Evolutionary conservation across 176 grass and related monocot genomes (phyloP).

Genomic region (Tuctoria greenei): DNA sequence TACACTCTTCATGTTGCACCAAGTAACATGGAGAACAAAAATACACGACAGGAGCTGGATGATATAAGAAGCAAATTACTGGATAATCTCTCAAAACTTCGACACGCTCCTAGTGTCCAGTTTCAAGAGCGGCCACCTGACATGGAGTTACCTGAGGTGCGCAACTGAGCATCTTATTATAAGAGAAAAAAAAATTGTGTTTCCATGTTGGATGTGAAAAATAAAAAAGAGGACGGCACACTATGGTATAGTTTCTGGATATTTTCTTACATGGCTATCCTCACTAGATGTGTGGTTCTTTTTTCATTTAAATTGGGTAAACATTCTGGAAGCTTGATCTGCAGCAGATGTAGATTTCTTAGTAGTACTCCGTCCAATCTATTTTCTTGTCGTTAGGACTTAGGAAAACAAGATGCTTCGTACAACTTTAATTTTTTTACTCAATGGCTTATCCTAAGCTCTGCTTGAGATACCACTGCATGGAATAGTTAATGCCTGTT

Average conservation of each 20-base stretch:
- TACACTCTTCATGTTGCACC: slow-evolving; percentile 88
- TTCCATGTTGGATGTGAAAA: neutral
- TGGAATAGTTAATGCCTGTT: no score
- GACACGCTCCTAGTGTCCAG: slow-evolving; percentile 87
- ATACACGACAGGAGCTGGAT: slow-evolving; percentile 62
- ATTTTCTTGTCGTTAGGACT: neutral
- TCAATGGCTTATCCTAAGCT: neutral
- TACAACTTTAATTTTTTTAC: neutral
- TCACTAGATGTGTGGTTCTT: neutral
- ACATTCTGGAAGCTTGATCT: neutral
- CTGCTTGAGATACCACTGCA: neutral
- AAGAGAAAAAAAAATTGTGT: neutral
- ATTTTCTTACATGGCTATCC: neutral
- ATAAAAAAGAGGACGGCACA: neutral
- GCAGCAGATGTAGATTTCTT: slow-evolving; percentile 1
- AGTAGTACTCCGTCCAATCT: neutral
- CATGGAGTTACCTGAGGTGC: slow-evolving; percentile 80
- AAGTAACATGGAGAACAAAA: slow-evolving; percentile 99
- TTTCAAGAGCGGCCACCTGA: slow-evolving; percentile 90
- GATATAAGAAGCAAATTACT: slow-evolving; percentile 73
- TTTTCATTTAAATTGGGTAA: neutral
- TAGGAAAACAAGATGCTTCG: neutral
- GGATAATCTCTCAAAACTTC: slow-evolving; percentile 88
- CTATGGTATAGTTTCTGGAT: slow-evolving; percentile 8
- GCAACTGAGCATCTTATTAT: slow-evolving; percentile 5